phyloP scores from a whole-genome alignment of 106 monocot genomes.

The Allium fistulosum region DNA sequence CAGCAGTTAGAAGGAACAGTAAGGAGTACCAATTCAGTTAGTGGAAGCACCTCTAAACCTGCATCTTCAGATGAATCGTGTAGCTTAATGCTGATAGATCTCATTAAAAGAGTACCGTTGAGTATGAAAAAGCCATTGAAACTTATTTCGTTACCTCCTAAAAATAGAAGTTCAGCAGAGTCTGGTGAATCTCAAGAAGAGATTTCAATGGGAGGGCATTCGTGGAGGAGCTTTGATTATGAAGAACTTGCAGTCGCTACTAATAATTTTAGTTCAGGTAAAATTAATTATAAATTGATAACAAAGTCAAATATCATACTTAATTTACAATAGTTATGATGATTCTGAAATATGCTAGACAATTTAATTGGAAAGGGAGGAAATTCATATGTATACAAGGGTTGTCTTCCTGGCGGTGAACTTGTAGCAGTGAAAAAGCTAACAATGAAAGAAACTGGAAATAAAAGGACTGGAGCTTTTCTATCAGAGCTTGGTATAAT shows the following conservation, averaged over 20 bases:
- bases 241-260: slow-evolving; percentile 74
- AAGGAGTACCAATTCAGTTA: slow-evolving; percentile 23
- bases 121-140: slow-evolving; percentile 49
- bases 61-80: slow-evolving; percentile 11
- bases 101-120: slow-evolving; percentile 45
- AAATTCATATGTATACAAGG: slow-evolving; percentile 90
- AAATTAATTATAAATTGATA: background rate
- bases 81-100: slow-evolving; percentile 32
- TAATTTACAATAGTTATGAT: background rate
- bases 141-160: slow-evolving; percentile 27
- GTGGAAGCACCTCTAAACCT: slow-evolving; percentile 17
- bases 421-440: slow-evolving; percentile 85
- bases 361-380: slow-evolving; percentile 91
- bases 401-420: slow-evolving; percentile 54
- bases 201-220: slow-evolving; percentile 40
- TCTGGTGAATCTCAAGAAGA: slow-evolving; percentile 13
- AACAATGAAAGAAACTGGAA: slow-evolving; percentile 57
- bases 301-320: no score
- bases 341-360: slow-evolving; percentile 23
- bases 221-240: slow-evolving; percentile 83
- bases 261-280: slow-evolving; percentile 75
- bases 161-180: background rate
- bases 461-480: slow-evolving; percentile 70
- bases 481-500: slow-evolving; percentile 91
- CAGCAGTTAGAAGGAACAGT: slow-evolving; percentile 29